phyloP scores from a whole-genome alignment of 2,329 filamentous ascomycete species.

The Diaporthe australafricana region DNA sequence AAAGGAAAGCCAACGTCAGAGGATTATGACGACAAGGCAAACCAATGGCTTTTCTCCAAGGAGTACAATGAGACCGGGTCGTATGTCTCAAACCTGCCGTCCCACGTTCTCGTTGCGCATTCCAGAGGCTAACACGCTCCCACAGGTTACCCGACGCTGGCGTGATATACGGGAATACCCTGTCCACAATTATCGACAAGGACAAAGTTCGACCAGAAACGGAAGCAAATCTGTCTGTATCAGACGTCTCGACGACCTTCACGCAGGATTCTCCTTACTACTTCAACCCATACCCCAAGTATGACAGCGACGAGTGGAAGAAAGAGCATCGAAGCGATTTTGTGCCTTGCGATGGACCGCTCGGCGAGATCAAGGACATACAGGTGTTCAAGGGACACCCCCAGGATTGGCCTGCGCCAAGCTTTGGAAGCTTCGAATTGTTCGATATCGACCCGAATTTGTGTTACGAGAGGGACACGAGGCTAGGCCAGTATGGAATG shows the following conservation, averaged over 20 bases:
- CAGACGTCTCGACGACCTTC: constrained; percentile 47
- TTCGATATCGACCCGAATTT: constrained; percentile 71
- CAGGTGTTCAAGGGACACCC: constrained; percentile 73
- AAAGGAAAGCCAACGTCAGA: constrained; percentile 35
- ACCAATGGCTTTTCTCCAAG: constrained; percentile 50
- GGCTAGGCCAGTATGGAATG: constrained; percentile 75
- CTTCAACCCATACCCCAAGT: constrained; percentile 79
- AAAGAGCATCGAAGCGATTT: constrained; percentile 67
- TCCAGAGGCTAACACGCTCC: constrained; percentile 42
- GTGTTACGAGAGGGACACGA: constrained; percentile 76
- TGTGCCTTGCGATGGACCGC: constrained; percentile 73
- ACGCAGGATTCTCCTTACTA: constrained; percentile 61
- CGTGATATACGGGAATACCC: constrained; percentile 68
- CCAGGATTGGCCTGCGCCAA: constrained; percentile 67
- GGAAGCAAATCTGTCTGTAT: constrained; percentile 46
- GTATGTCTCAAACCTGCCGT: constrained; percentile 44
- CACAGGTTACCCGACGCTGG: constrained; percentile 58
- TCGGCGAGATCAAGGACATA: constrained; percentile 71
- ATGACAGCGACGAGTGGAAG: constrained; percentile 73
- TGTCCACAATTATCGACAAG: constrained; percentile 57
- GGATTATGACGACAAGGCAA: constrained; percentile 35
- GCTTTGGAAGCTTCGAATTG: constrained; percentile 72
- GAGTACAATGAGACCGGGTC: constrained; percentile 52
- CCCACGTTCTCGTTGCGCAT: not conserved
- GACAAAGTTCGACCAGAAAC: constrained; percentile 46